A percentile compares a stretch with the other conserved stretches of the same genome.
Conservation (phyloP, 1,284 basidiomycete genomes). For the Ceratobasidium sp. region DNA sequence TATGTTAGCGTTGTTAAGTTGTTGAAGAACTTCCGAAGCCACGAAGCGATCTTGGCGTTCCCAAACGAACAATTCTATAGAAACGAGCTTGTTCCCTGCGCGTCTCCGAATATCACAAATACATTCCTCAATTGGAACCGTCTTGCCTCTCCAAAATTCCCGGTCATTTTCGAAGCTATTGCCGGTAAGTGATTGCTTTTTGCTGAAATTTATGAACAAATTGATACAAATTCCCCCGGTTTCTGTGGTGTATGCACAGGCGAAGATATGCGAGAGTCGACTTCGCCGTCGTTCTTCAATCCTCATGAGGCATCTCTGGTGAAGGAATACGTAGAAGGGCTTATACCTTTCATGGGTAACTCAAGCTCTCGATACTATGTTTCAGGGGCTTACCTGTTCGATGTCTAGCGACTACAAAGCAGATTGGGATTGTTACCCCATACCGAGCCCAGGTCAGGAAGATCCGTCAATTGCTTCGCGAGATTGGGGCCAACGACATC, state of each 20-base stretch:
- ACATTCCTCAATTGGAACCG: constrained; percentile 55
- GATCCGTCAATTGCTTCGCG: constrained; percentile 58
- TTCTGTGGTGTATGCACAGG: constrained; percentile 18
- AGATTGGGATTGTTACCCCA: constrained; percentile 67
- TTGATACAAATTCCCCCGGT: too few species aligned
- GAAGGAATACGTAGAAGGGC: constrained; percentile 61
- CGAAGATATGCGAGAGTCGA: constrained; percentile 68
- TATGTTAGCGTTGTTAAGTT: constrained; percentile 65
- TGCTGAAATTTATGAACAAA: too few species aligned
- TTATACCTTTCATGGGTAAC: constrained; percentile 46
- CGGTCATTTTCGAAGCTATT: constrained; percentile 69
- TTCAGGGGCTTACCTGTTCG: not conserved
- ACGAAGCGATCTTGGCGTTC: constrained; percentile 65
- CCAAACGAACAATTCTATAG: constrained; percentile 68
- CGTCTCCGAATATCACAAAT: constrained; percentile 55
- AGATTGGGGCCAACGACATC: constrained; percentile 55
- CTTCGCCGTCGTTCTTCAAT: constrained; percentile 75
- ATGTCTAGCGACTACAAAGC: constrained; percentile 46
- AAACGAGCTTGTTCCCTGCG: constrained; percentile 62
- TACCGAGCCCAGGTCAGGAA: constrained; percentile 67
- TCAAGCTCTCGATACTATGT: not conserved
- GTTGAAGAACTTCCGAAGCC: constrained; percentile 68
- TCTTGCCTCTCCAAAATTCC: constrained; percentile 63
- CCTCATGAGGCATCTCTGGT: constrained; percentile 66
- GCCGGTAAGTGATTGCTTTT: constrained; percentile 54